Evolutionary conservation across 2,329 filamentous ascomycete species (phyloP).

Genomic region (Pyrenochaeta sp.): DNA sequence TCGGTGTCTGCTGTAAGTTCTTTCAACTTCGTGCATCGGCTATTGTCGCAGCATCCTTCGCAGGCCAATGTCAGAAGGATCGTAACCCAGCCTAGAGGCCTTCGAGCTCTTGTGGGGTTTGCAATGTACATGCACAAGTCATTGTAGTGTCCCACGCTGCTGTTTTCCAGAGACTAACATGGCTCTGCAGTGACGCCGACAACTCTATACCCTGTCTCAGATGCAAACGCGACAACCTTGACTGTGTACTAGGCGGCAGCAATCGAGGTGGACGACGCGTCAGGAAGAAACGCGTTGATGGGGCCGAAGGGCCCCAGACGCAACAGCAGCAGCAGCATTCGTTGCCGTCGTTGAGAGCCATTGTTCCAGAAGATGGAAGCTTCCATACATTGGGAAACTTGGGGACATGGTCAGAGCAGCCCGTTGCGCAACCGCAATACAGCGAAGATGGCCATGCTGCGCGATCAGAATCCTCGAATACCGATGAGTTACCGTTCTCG

Average conservation of each 20-base stretch:
- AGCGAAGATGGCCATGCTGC: constrained; percentile 31
- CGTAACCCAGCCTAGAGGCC: background rate
- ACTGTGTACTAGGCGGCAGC: constrained; percentile 67
- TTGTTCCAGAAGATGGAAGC: constrained; percentile 43
- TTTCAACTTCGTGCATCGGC: constrained; percentile 8
- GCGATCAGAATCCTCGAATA: constrained; percentile 41
- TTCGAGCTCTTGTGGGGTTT: background rate
- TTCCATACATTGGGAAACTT: constrained; percentile 49
- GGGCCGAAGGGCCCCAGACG: constrained; percentile 5
- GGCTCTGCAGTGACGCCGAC: constrained; percentile 53
- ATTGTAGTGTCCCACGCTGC: background rate
- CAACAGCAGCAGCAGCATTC: constrained; percentile 11
- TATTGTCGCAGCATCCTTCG: background rate
- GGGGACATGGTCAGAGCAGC: constrained; percentile 45
- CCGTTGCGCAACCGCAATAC: constrained; percentile 25
- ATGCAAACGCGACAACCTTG: constrained; percentile 65
- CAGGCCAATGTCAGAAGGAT: background rate
- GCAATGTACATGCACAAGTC: background rate
- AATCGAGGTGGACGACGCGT: constrained; percentile 68
- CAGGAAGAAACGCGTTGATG: constrained; percentile 53
- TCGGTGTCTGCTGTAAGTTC: constrained; percentile 49
- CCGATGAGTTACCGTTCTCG: constrained; percentile 49
- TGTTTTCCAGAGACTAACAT: constrained; percentile 5
- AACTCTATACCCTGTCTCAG: constrained; percentile 64
- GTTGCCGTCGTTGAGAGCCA: constrained; percentile 35